These are phyloP conservation scores for Asparagopsis taxiformis DNA, from an alignment of 31 red algal species.

Conservation along the genomic window DNA sequence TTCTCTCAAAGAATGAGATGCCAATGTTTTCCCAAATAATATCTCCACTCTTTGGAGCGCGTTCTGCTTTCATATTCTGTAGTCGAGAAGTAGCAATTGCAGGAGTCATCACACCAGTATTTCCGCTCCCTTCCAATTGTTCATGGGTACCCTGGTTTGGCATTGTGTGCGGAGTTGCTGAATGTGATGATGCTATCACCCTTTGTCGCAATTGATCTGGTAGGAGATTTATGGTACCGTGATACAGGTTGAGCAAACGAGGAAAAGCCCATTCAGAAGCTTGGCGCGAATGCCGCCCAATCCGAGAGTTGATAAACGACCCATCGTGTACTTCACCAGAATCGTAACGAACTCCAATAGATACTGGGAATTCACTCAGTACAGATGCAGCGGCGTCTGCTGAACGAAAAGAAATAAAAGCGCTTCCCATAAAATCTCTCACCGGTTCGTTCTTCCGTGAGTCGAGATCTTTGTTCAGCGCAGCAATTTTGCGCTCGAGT, in stretches of 20 bases:
- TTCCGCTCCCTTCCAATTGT: constrained; percentile 2
- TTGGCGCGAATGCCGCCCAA: constrained; percentile 37
- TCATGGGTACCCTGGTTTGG: constrained; percentile 13
- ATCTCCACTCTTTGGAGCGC: constrained; percentile 75
- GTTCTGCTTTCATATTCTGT: constrained; percentile 64
- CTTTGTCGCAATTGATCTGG: constrained; percentile 27
- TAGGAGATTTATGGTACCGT: constrained; percentile 44
- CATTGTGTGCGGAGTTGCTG: constrained; percentile 4
- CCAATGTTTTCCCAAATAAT: constrained; percentile 91
- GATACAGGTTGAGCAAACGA: constrained; percentile 36
- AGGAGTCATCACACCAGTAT: constrained; percentile 2
- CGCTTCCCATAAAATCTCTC: constrained; percentile 67
- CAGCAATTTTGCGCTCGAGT: constrained; percentile 37
- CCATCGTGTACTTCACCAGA: neutral
- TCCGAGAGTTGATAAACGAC: constrained; percentile 5
- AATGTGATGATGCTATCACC: constrained; percentile 21
- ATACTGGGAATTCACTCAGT: constrained; percentile 58
- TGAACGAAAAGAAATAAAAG: constrained; percentile 58
- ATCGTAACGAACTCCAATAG: neutral
- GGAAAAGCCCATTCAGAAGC: constrained; percentile 41
- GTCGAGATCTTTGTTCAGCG: constrained; percentile 35
- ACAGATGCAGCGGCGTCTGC: constrained; percentile 47
- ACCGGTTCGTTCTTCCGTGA: constrained; percentile 40
- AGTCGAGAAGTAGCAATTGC: constrained; percentile 43
- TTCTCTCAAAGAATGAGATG: constrained; percentile 77